Percentiles rank a stretch among this genome's conserved stretches.
Evolutionary conservation across 1,284 basidiomycete species (phyloP).

Genomic region (Mrakiaceae sp.): DNA sequence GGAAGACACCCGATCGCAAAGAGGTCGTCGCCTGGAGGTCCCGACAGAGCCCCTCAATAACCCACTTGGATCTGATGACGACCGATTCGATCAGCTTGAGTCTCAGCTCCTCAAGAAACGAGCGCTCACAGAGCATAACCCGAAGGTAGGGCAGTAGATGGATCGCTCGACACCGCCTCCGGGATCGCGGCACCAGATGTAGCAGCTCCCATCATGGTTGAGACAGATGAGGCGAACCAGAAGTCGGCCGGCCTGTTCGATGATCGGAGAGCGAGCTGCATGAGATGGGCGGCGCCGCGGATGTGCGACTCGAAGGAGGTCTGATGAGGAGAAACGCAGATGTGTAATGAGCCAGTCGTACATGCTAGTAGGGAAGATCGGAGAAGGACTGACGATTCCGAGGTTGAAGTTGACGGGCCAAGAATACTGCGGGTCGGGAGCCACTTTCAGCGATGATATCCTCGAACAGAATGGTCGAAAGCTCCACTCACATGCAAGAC

Average conservation of each 20-base stretch:
- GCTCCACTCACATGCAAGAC: constrained; percentile 41
- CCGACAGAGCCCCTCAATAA: constrained; percentile 48
- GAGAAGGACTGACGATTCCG: constrained; percentile 21
- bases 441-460: not conserved
- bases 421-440: constrained; percentile 25
- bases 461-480: too few relatives aligned
- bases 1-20: constrained; percentile 37
- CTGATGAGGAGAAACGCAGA: not conserved
- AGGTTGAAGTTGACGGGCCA: constrained; percentile 44
- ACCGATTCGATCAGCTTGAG: too few relatives aligned
- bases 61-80: constrained; percentile 41
- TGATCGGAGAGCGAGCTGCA: constrained; percentile 42
- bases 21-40: constrained; percentile 30
- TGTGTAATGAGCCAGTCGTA: too few relatives aligned
- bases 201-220: constrained; percentile 21
- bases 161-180: constrained; percentile 36
- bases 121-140: constrained; percentile 42
- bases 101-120: too few relatives aligned
- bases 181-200: constrained; percentile 22
- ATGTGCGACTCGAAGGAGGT: constrained; percentile 45
- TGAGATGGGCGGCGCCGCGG: constrained; percentile 43
- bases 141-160: constrained; percentile 38
- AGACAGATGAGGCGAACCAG: constrained; percentile 48
- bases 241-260: constrained; percentile 36
- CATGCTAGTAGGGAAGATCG: not conserved